phyloP scores from a whole-genome alignment of 768 basidiomycete genomes.

The Panaeolus papilionaceus region DNA sequence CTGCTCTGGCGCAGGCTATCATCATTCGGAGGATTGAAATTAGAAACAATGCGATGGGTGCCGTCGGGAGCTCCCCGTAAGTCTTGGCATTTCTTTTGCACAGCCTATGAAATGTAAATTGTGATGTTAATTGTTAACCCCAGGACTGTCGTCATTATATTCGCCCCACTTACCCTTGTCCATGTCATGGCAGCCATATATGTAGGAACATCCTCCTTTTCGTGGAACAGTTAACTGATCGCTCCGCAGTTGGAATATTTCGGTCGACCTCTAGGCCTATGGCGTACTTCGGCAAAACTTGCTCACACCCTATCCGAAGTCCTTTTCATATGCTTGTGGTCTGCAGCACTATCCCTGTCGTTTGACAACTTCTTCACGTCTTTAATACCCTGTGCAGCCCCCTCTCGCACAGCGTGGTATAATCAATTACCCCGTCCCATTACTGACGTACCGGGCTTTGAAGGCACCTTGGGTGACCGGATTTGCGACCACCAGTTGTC shows the following conservation, averaged over 20 bases:
- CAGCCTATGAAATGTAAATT: background rate
- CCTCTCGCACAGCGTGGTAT: conserved; percentile 73
- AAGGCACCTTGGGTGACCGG: conserved; percentile 55
- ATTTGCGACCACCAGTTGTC: conserved; percentile 81
- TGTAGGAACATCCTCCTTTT: conserved; percentile 49
- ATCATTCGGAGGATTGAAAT: conserved; percentile 69
- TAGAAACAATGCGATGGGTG: conserved; percentile 60
- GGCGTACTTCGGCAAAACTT: conserved; percentile 87
- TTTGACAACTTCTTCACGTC: conserved; percentile 96
- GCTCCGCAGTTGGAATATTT: conserved; percentile 84
- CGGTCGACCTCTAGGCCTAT: conserved; percentile 89
- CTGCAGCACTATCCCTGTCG: conserved; percentile 83
- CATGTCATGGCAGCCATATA: conserved; percentile 90
- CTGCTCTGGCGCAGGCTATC: conserved; percentile 81
- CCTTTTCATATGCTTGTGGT: conserved; percentile 94
- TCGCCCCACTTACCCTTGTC: conserved; percentile 80
- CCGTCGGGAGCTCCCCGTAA: conserved; percentile 84
- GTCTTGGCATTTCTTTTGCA: conserved; percentile 31
- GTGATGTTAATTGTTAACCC: conserved; percentile 14
- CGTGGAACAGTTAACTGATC: conserved; percentile 22
- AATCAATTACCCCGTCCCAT: conserved; percentile 64
- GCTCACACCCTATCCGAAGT: conserved; percentile 89
- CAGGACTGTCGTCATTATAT: conserved; percentile 85
- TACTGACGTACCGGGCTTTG: conserved; percentile 46
- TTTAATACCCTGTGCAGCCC: conserved; percentile 74